A percentile compares a stretch with the other conserved stretches of the same genome.
Conservation (phyloP, 2,329 filamentous ascomycete species). For the Uncinocarpus reesii region DNA sequence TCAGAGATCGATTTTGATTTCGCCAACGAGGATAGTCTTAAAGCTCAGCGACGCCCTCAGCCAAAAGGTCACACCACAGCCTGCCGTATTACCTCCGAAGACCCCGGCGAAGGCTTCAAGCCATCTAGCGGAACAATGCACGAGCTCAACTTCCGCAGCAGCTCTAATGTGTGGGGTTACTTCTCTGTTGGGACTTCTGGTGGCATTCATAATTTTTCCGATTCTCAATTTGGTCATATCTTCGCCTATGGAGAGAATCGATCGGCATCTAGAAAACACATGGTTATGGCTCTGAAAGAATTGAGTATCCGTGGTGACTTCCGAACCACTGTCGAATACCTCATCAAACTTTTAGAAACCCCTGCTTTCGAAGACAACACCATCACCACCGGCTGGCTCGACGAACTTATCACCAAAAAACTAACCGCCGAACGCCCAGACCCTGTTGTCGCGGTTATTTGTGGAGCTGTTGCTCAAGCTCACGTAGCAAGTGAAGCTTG, state of each 20-base stretch:
- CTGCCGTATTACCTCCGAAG: constrained; percentile 97
- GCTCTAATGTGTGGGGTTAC: constrained; percentile 99
- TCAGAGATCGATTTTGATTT: constrained; percentile 96
- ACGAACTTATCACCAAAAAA: constrained; percentile 96
- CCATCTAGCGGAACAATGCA: constrained; percentile 98
- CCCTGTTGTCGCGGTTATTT: constrained; percentile 84
- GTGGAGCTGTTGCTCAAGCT: constrained; percentile 88
- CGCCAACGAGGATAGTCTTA: constrained; percentile 68
- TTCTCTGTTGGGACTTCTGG: constrained; percentile 96
- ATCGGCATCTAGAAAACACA: constrained; percentile 92
- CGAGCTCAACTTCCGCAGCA: constrained; percentile 96
- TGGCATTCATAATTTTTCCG: constrained; percentile 98
- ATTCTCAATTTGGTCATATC: constrained; percentile 98
- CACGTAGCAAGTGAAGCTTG: constrained; percentile 88
- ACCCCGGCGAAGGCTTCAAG: constrained; percentile 98
- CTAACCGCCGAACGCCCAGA: constrained; percentile 93
- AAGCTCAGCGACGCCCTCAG: constrained; percentile 77
- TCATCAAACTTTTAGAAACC: constrained; percentile 97
- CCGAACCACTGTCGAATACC: constrained; percentile 93
- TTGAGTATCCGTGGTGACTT: constrained; percentile 99
- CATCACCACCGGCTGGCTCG: constrained; percentile 96
- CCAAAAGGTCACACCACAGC: constrained; percentile 97
- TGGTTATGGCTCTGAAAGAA: constrained; percentile 97
- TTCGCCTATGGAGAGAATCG: constrained; percentile 98
- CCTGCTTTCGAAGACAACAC: constrained; percentile 98